Conservation (phyloP, 306 rosid species). For the Arachis stenosperma region DNA sequence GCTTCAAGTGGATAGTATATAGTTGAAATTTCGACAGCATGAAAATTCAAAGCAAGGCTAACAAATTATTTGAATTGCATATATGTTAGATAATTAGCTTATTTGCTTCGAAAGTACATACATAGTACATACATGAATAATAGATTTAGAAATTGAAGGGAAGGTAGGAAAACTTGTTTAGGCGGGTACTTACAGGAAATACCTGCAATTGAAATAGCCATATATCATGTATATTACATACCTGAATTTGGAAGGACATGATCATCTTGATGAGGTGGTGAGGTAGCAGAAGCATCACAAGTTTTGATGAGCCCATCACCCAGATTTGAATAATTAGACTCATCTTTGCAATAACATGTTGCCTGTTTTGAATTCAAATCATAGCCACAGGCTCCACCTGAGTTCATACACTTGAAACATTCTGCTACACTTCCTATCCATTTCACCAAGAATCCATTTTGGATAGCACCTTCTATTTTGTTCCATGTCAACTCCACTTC, state of each 20-base stretch:
- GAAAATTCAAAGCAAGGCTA: no score
- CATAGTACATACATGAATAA: no score
- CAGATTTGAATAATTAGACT: background rate
- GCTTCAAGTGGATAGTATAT: no score
- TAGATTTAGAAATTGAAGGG: background rate
- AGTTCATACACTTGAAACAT: constrained; percentile 42
- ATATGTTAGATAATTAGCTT: no score
- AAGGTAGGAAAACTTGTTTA: background rate
- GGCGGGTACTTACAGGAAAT: no score
- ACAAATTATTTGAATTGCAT: no score
- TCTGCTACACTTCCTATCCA: constrained; percentile 39
- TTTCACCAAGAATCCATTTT: constrained; percentile 38
- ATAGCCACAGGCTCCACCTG: constrained; percentile 49
- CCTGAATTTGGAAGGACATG: constrained; percentile 17
- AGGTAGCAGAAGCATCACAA: background rate
- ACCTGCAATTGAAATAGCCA: no score
- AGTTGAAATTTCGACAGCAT: no score
- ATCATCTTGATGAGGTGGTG: background rate
- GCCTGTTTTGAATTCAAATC: constrained; percentile 14
- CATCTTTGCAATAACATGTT: constrained; percentile 42
- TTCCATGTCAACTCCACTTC: background rate
- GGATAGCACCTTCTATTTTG: constrained; percentile 16
- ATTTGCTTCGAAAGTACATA: no score
- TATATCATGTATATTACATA: background rate
- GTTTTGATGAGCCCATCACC: no score